Evolutionary conservation across 2,329 filamentous ascomycete genomes (phyloP).

Genomic region (Lojkania enalia): DNA sequence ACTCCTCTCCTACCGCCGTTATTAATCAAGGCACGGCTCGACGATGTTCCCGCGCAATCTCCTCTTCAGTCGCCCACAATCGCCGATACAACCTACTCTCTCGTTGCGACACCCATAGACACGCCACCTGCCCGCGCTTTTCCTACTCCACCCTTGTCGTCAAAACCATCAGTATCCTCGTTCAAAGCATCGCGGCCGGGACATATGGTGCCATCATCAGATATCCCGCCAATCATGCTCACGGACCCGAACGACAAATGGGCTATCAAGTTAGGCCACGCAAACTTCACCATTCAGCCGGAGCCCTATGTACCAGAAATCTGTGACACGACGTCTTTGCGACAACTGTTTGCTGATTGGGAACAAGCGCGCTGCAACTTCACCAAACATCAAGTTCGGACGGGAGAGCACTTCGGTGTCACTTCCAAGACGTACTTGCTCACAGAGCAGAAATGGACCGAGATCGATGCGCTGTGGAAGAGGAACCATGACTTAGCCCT

Average conservation of each 20-base stretch:
- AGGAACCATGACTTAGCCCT: constrained; percentile 68
- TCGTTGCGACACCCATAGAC: constrained; percentile 52
- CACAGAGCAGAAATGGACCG: constrained; percentile 86
- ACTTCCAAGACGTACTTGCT: constrained; percentile 87
- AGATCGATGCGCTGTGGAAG: constrained; percentile 76
- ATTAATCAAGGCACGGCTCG: constrained; percentile 62
- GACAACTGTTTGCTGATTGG: constrained; percentile 76
- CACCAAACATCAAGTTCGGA: constrained; percentile 84
- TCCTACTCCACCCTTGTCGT: constrained; percentile 74
- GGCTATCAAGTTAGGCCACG: constrained; percentile 84
- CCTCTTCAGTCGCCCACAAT: constrained; percentile 86
- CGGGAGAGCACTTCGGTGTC: constrained; percentile 85
- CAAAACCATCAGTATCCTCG: constrained; percentile 76
- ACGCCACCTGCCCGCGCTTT: constrained; percentile 51
- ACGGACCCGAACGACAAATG: constrained; percentile 77
- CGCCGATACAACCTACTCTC: constrained; percentile 59
- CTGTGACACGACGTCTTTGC: constrained; percentile 63
- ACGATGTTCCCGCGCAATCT: constrained; percentile 66
- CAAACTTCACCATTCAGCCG: constrained; percentile 87
- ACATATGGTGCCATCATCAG: constrained; percentile 53
- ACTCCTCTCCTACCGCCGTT: constrained; percentile 86
- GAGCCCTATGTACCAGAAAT: constrained; percentile 73
- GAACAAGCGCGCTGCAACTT: constrained; percentile 82
- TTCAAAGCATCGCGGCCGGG: constrained; percentile 58
- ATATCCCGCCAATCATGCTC: constrained; percentile 67